Conservation (phyloP, 1,139 yeast species). For the Zygosaccharomyces sapae region DNA sequence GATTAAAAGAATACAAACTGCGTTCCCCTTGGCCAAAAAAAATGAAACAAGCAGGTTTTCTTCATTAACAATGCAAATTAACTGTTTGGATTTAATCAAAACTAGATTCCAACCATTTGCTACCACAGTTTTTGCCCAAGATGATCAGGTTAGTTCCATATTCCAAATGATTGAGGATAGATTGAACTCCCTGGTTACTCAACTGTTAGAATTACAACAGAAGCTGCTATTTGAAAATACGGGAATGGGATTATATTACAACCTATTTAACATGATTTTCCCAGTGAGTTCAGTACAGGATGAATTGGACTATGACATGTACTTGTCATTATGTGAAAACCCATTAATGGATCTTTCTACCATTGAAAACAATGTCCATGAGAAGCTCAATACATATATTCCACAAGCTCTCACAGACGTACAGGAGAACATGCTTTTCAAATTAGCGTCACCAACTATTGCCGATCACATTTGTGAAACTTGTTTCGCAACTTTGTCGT, state of each 20-base stretch:
- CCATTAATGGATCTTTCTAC: slow-evolving; percentile 49
- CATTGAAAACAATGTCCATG: slow-evolving; percentile 45
- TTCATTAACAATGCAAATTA: slow-evolving; percentile 46
- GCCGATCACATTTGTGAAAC: slow-evolving; percentile 51
- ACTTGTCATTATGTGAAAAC: slow-evolving; percentile 62
- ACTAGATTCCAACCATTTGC: slow-evolving; percentile 48
- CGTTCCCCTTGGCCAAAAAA: slow-evolving; percentile 32
- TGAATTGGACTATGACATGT: slow-evolving; percentile 50
- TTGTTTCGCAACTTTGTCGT: slow-evolving; percentile 48
- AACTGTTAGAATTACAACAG: slow-evolving; percentile 40
- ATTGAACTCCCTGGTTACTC: slow-evolving; percentile 36
- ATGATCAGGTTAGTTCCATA: slow-evolving; percentile 33
- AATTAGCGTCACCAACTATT: slow-evolving; percentile 58
- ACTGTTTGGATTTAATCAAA: slow-evolving; percentile 56
- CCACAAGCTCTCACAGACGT: slow-evolving; percentile 62
- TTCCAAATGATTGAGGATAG: slow-evolving; percentile 40
- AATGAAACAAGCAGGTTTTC: slow-evolving; percentile 24
- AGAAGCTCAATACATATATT: slow-evolving; percentile 48
- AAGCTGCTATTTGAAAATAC: slow-evolving; percentile 46
- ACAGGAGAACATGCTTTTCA: slow-evolving; percentile 51
- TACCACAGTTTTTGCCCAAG: slow-evolving; percentile 24
- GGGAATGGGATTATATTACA: slow-evolving; percentile 52
- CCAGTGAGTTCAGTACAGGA: slow-evolving; percentile 48
- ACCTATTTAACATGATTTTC: slow-evolving; percentile 66
- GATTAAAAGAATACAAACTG: slow-evolving; percentile 21